Percentiles rank a stretch among this genome's conserved stretches.
These are phyloP conservation scores for Saccharomycopsis oosterbeekiorum DNA, from an alignment of 805 yeast genomes.

Conservation along the genomic window DNA sequence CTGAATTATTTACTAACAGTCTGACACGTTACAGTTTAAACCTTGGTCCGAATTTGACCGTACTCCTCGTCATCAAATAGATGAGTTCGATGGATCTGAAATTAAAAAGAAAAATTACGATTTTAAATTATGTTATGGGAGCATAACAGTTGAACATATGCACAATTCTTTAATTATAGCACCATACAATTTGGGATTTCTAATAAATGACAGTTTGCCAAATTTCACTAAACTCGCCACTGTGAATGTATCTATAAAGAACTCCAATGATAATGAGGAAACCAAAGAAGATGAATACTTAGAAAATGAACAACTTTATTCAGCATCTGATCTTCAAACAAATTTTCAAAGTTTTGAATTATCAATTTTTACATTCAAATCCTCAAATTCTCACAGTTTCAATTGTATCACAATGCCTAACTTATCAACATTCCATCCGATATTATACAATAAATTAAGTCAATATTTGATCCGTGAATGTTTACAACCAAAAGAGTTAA, in stretches of 20 bases:
- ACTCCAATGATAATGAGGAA: background rate
- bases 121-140: background rate
- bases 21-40: conserved; percentile 10
- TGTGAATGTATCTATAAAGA: background rate
- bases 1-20: background rate
- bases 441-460: conserved; percentile 4
- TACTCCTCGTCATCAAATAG: conserved; percentile 15
- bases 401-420: conserved; percentile 19
- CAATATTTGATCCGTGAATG: conserved; percentile 20
- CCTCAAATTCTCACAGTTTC: conserved; percentile 19
- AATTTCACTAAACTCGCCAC: conserved; percentile 1
- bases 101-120: background rate
- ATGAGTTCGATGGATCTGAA: conserved; percentile 1
- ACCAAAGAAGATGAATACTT: conserved; percentile 2
- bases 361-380: conserved; percentile 17
- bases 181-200: conserved; percentile 12
- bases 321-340: conserved; percentile 21
- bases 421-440: conserved; percentile 20
- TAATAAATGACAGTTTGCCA: background rate
- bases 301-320: conserved; percentile 41
- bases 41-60: conserved; percentile 19
- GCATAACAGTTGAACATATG: background rate
- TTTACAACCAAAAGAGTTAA: conserved; percentile 6
- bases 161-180: background rate
- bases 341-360: conserved; percentile 19